These are phyloP conservation scores for Taxillus chinensis DNA, from an alignment of 164 flowering plant genomes.

Conservation along the genomic window DNA sequence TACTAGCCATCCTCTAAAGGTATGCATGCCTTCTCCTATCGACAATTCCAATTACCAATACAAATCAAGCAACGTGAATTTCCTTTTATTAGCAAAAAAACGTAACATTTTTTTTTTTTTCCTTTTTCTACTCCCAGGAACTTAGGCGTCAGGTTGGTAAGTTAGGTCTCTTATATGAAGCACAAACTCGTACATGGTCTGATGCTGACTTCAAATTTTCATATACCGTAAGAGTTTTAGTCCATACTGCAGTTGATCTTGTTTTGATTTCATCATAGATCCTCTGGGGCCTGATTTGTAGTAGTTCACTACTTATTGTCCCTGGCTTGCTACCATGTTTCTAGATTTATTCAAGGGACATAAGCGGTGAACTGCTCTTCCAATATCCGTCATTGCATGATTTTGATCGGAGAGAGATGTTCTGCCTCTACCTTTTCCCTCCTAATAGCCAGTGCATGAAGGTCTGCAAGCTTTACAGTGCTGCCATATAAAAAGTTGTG, in stretches of 20 bases:
- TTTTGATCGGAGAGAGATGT: constrained; percentile 1
- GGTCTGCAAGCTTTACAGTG: background rate
- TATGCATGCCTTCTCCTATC: background rate
- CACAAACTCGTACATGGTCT: background rate
- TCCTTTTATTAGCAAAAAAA: no score
- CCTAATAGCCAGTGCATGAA: background rate
- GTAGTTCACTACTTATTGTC: background rate
- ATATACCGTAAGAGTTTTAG: background rate
- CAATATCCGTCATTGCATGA: background rate
- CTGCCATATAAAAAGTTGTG: background rate
- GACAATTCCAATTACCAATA: background rate
- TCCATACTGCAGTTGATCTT: no score
- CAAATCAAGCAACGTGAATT: background rate
- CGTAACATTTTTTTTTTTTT: background rate
- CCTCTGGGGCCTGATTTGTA: background rate
- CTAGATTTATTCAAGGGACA: background rate
- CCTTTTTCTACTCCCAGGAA: background rate
- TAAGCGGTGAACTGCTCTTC: background rate
- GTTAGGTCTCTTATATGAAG: background rate
- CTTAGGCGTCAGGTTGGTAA: background rate
- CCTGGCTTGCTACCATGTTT: background rate
- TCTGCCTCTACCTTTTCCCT: constrained; percentile 1
- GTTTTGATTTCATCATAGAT: no score
- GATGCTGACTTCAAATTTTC: background rate
- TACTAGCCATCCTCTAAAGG: constrained; percentile 4